Percentiles rank a stretch among this genome's conserved stretches.
Evolutionary conservation across 2,329 filamentous ascomycete genomes (phyloP).

Genomic region (Berkeleyomyces rouxiae): DNA sequence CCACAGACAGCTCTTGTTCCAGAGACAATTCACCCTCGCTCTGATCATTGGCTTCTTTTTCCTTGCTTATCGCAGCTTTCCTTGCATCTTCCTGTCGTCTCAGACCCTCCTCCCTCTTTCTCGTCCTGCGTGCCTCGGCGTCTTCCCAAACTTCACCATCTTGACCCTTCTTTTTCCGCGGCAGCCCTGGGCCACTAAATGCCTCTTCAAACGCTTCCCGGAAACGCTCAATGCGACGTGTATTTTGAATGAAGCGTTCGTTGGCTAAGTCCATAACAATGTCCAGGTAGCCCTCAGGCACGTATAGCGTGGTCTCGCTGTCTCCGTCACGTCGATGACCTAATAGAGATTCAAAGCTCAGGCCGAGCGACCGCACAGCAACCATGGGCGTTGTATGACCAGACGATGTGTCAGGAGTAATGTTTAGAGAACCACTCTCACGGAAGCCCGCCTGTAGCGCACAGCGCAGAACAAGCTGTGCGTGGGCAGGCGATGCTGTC

Average conservation of each 20-base stretch:
- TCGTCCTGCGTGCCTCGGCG: conserved; percentile 31
- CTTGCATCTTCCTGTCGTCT: conserved; percentile 20
- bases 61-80: conserved; percentile 14
- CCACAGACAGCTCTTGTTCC: neutral
- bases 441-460: conserved; percentile 73
- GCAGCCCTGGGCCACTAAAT: conserved; percentile 14
- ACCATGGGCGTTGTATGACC: conserved; percentile 47
- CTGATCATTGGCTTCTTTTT: conserved; percentile 1
- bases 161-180: conserved; percentile 15
- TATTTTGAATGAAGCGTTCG: conserved; percentile 55
- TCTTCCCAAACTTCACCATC: conserved; percentile 37
- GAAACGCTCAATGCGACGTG: conserved; percentile 50
- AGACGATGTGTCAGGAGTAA: conserved; percentile 24
- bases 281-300: conserved; percentile 49
- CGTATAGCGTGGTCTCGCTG: conserved; percentile 28
- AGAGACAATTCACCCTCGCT: neutral
- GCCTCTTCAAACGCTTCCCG: conserved; percentile 27
- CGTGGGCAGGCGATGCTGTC: conserved; percentile 55
- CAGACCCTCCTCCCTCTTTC: conserved; percentile 43
- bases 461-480: conserved; percentile 58
- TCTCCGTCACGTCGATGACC: conserved; percentile 33
- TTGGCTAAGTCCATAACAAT: conserved; percentile 55
- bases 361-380: conserved; percentile 67
- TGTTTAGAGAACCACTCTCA: conserved; percentile 69
- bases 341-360: conserved; percentile 67